Evolutionary conservation across 257 asterid species (phyloP).

Genomic region (Nicotiana knightiana): DNA sequence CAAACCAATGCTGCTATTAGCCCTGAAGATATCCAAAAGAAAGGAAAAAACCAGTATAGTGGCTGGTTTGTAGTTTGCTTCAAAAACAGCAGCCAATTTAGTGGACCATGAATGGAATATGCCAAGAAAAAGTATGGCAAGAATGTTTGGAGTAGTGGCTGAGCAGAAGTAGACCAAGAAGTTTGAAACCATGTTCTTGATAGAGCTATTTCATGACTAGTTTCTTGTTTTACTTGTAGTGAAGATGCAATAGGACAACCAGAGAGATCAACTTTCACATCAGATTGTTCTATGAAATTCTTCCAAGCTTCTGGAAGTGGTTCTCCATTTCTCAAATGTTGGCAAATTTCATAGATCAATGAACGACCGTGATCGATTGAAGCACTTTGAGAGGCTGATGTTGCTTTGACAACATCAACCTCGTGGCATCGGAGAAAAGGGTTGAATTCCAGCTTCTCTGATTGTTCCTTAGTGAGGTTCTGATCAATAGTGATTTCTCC

Average conservation of each 20-base stretch:
- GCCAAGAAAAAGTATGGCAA: conserved; percentile 57
- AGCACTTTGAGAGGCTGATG: conserved; percentile 72
- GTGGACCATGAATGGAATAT: conserved; percentile 41
- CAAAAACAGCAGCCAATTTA: conserved; percentile 23
- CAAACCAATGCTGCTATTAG: conserved; percentile 37
- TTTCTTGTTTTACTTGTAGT: conserved; percentile 13
- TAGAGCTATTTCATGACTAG: conserved; percentile 39
- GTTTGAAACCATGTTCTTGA: conserved; percentile 55
- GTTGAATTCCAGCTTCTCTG: conserved; percentile 70
- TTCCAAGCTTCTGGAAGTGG: conserved; percentile 87
- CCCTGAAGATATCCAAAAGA: conserved; percentile 75
- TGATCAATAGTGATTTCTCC: conserved; percentile 57
- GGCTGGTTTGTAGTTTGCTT: conserved; percentile 28
- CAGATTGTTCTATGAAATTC: conserved; percentile 69
- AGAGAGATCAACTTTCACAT: conserved; percentile 76
- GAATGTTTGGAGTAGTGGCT: conserved; percentile 68
- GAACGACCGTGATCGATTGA: conserved; percentile 92
- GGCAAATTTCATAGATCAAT: conserved; percentile 68
- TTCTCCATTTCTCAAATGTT: conserved; percentile 64
- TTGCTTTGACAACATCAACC: conserved; percentile 66
- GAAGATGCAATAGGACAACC: conserved; percentile 66
- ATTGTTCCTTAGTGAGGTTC: conserved; percentile 46
- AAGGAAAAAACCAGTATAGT: conserved; percentile 50
- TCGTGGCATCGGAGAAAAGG: conserved; percentile 64
- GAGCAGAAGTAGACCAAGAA: conserved; percentile 50